Evolutionary conservation across 805 yeast genomes (phyloP), one percentile per base, ranked within the genome.

Genomic region (Candida sithepensis): DNA sequence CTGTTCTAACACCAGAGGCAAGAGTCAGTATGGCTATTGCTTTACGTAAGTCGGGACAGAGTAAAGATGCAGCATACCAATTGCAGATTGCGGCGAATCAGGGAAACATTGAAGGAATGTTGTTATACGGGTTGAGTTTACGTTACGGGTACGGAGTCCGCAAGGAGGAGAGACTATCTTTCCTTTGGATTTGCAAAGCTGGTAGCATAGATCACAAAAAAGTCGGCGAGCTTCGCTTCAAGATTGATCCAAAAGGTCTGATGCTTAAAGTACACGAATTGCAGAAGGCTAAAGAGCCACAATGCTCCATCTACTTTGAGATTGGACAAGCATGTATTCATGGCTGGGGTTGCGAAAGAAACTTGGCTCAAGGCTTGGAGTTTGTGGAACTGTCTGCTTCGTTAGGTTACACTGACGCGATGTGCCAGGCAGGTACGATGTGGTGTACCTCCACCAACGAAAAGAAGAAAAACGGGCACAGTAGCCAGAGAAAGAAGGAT

Each of bases 101-200:
- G n/a, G 86, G 88, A 7, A 73, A 77, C 52, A 72, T 70, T 51
- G 78, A 82, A 39, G 95, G 90, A 1, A 84, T 80, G 84, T 71
- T 81, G 41, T 60, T 84, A 26, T 86, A 85, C 57, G 88, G 88
- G 0, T 62, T 84, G 53, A 84, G 90, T 0, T 64, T 87, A 21
- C 68, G 85, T 43, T 69, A 75, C 47, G 94, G 92, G 0, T 82
- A 81, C 61, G 94, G 94, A 0, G 79, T 83, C 10, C 70, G 77
- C 18, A 73, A 71, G 45, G 83, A 83, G 57, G 75, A 77, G 37
- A 56, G 65, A 18, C 76, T 73, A 43, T 77, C 89, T 3, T 69
- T 82, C 41, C 64, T 70, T 45, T 85, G 88, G 86, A 68, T 87
- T 4, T 73, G 77, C 51, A 72, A 71, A 49, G 85, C 83, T 0